Evolutionary conservation across 495 filamentous ascomycete species (phyloP).

Genomic region (Penicillium bialowiezense): DNA sequence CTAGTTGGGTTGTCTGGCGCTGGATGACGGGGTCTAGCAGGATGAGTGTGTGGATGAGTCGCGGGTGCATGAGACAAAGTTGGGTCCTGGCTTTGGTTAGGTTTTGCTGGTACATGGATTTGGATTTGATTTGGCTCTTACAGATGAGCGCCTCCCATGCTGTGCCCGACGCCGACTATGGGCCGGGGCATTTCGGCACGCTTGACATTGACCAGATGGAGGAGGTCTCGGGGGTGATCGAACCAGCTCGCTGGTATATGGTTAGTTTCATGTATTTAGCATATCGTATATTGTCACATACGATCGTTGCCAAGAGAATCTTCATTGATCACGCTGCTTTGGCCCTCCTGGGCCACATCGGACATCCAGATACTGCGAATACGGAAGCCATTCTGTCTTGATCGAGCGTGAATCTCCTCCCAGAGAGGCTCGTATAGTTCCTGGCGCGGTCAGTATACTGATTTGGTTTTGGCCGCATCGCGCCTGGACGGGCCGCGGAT

Average conservation of each 20-base stretch:
- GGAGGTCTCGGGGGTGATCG: constrained; percentile 82
- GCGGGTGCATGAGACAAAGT: constrained; percentile 73
- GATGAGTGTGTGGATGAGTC: constrained; percentile 72
- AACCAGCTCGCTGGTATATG: constrained; percentile 66
- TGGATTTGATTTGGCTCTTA: constrained; percentile 23
- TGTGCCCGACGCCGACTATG: constrained; percentile 87
- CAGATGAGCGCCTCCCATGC: constrained; percentile 74
- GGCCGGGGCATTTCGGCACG: constrained; percentile 80
- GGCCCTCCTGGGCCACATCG: constrained; percentile 75
- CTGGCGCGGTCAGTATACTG: constrained; percentile 31
- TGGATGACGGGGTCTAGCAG: constrained; percentile 81
- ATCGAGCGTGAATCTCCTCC: constrained; percentile 63
- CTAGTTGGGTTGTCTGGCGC: constrained; percentile 42
- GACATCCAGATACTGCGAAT: constrained; percentile 85
- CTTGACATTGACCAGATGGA: constrained; percentile 84
- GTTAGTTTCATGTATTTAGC: constrained; percentile 11
- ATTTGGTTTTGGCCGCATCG: not conserved
- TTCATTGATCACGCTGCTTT: constrained; percentile 74
- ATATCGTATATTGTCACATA: constrained; percentile 37
- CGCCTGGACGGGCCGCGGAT: not conserved
- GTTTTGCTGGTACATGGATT: not conserved
- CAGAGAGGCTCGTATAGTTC: constrained; percentile 89
- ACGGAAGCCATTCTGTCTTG: constrained; percentile 55
- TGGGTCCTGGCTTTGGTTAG: constrained; percentile 35
- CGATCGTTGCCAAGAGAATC: constrained; percentile 73